Percentiles rank a stretch among this genome's conserved stretches.
Evolutionary conservation across 208 protist species (phyloP).

Genomic region (Trypanosoma rangeli): DNA sequence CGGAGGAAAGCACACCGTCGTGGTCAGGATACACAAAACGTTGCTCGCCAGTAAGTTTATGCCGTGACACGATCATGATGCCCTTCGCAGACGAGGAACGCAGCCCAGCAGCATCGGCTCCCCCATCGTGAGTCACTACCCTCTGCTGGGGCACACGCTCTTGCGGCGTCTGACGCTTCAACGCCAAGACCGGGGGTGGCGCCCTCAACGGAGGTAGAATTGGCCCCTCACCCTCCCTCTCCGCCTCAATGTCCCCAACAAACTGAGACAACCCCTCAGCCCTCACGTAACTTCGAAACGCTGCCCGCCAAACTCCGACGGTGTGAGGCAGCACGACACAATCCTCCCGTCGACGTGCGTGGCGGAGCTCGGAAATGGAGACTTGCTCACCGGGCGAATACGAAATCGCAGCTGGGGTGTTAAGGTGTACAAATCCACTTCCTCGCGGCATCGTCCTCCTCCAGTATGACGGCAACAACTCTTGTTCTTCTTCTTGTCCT

Average conservation of each 20-base stretch:
- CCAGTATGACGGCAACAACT: background rate
- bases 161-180: background rate
- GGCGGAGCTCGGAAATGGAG: constrained; percentile 57
- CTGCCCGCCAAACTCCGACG: constrained; percentile 55
- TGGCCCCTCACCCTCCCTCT: constrained; percentile 51
- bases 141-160: background rate
- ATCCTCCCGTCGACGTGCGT: constrained; percentile 52
- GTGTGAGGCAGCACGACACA: constrained; percentile 62
- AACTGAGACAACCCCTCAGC: constrained; percentile 56
- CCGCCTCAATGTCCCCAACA: constrained; percentile 64
- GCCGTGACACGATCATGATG: constrained; percentile 83
- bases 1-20: constrained; percentile 82
- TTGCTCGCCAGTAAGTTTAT: constrained; percentile 71
- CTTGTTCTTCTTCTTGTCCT: background rate
- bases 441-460: constrained; percentile 37
- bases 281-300: constrained; percentile 42
- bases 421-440: constrained; percentile 85
- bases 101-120: background rate
- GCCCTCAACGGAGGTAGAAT: constrained; percentile 46
- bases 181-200: background rate
- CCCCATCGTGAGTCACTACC: background rate
- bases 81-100: constrained; percentile 24
- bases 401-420: constrained; percentile 74
- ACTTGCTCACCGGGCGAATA: constrained; percentile 73
- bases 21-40: constrained; percentile 84